phyloP scores from a whole-genome alignment of 108 stramenopile genomes.

The Nitzschia putrida region DNA sequence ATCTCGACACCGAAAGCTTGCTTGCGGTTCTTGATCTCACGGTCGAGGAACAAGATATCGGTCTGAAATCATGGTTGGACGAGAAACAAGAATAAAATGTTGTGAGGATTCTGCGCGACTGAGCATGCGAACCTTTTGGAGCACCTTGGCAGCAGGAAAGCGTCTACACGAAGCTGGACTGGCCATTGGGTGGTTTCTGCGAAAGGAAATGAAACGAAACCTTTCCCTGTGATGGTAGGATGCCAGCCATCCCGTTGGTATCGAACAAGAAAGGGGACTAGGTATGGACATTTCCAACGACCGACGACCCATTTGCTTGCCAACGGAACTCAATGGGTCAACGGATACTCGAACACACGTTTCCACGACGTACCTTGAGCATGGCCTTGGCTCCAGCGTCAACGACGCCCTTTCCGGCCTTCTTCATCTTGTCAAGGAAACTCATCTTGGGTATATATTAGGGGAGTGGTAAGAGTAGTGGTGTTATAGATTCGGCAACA shows the following conservation, averaged over 20 bases:
- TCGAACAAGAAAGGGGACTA: no score
- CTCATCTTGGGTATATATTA: slow-evolving; percentile 24
- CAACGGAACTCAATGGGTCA: no score
- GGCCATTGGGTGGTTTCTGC: not conserved
- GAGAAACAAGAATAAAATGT: no score
- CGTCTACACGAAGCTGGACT: no score
- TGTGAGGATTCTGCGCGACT: no score
- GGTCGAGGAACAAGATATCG: slow-evolving; percentile 82
- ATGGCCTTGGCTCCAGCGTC: slow-evolving; percentile 87
- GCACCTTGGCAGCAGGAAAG: no score
- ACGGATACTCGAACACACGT: no score
- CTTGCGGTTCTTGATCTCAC: slow-evolving; percentile 87
- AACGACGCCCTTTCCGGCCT: slow-evolving; percentile 59
- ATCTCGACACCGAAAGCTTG: slow-evolving; percentile 80
- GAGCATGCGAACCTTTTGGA: no score
- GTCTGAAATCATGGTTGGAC: slow-evolving; percentile 42
- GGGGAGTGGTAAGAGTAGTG: not conserved
- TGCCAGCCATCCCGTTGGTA: no score
- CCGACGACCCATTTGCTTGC: no score
- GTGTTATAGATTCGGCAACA: no score
- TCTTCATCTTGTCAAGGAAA: slow-evolving; percentile 53
- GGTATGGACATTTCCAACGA: no score
- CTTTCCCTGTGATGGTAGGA: not conserved
- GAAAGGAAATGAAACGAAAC: not conserved
- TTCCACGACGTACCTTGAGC: slow-evolving; percentile 73